Evolutionary conservation across 2,329 filamentous ascomycete species (phyloP).

Genomic region (Epichloe hybrida): DNA sequence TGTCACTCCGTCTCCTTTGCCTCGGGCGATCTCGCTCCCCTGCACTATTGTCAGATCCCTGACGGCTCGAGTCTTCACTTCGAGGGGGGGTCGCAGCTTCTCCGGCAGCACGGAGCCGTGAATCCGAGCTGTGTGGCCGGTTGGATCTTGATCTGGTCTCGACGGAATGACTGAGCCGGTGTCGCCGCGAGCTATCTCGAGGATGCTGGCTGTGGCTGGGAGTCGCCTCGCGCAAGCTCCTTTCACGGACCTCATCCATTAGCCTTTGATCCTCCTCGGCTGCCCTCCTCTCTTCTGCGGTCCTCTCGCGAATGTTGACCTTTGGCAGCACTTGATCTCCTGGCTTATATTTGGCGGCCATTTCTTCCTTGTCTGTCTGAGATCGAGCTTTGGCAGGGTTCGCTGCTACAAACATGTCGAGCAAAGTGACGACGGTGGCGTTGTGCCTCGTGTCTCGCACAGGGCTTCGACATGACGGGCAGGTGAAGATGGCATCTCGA

Average conservation of each 20-base stretch:
- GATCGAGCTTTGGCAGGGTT: conserved; percentile 64
- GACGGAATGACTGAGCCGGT: conserved; percentile 22
- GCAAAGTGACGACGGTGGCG: conserved; percentile 74
- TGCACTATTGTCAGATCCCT: conserved; percentile 23
- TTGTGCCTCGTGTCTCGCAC: conserved; percentile 84
- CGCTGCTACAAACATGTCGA: conserved; percentile 75
- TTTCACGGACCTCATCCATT: conserved; percentile 55
- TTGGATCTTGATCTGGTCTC: conserved; percentile 18
- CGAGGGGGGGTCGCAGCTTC: conserved; percentile 13
- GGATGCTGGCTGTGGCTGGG: conserved; percentile 28
- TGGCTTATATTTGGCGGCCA: conserved; percentile 61
- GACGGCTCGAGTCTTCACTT: conserved; percentile 13
- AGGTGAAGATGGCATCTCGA: conserved; percentile 54
- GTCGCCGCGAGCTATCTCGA: conserved; percentile 16
- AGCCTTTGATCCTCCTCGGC: conserved; percentile 57
- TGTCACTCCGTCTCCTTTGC: conserved; percentile 30
- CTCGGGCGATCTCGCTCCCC: conserved; percentile 19
- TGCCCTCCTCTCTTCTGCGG: conserved; percentile 36
- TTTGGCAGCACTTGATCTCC: conserved; percentile 70
- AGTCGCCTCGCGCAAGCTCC: conserved; percentile 59
- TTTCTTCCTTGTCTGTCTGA: conserved; percentile 60
- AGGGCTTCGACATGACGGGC: conserved; percentile 76
- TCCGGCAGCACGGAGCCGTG: conserved; percentile 15
- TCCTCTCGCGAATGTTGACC: conserved; percentile 36
- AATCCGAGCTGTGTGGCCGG: conserved; percentile 18